These are phyloP conservation scores for Pichia sp. DNA, from an alignment of 1,139 yeast species.

Conservation along the genomic window DNA sequence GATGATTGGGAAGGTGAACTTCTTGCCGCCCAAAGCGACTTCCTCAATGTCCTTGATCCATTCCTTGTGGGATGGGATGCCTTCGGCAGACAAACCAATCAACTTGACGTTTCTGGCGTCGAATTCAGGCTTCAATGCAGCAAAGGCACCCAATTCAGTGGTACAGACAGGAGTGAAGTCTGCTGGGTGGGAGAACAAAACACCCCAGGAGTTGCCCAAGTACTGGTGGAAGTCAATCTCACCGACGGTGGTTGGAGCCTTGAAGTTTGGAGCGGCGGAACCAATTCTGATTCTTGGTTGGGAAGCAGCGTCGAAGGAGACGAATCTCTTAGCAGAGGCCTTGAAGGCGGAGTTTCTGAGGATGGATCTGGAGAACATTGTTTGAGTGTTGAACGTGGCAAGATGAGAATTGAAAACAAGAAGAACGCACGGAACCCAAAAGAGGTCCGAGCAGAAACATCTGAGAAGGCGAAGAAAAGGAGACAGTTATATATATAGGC, in stretches of 20 bases:
- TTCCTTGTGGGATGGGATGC: constrained; percentile 65
- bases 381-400: neutral
- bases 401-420: neutral
- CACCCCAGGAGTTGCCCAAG: constrained; percentile 78
- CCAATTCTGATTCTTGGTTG: constrained; percentile 67
- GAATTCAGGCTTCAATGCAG: constrained; percentile 79
- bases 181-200: constrained; percentile 87
- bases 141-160: constrained; percentile 90
- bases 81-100: constrained; percentile 81
- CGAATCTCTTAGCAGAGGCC: constrained; percentile 36
- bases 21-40: constrained; percentile 56
- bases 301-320: constrained; percentile 51
- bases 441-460: neutral
- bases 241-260: constrained; percentile 74
- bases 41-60: constrained; percentile 92
- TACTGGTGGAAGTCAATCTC: constrained; percentile 71
- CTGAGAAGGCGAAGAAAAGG: neutral
- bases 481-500: neutral
- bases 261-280: constrained; percentile 78
- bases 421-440: neutral
- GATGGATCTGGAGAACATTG: constrained; percentile 31
- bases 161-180: constrained; percentile 96
- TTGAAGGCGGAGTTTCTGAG: constrained; percentile 24
- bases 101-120: constrained; percentile 74
- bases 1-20: constrained; percentile 78